Conservation (phyloP, 2,329 filamentous ascomycete species). For the Verticillium nubilum region DNA sequence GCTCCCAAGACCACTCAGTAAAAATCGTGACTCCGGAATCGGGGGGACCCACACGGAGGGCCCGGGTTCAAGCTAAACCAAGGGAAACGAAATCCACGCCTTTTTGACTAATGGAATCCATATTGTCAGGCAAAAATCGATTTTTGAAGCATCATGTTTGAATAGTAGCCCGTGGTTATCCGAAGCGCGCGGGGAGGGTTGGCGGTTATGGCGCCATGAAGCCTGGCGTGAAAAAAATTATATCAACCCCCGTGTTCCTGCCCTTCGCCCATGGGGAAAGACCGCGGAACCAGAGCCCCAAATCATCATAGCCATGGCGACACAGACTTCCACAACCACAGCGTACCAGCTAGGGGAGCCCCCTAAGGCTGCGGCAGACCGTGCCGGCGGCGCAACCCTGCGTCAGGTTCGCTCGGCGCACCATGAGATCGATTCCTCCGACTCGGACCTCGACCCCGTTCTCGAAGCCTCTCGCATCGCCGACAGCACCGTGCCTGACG, state of each 20-base stretch:
- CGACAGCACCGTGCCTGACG: slow-evolving; percentile 43
- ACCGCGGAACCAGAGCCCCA: background rate
- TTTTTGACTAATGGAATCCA: background rate
- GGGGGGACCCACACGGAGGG: background rate
- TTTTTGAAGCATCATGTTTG: background rate
- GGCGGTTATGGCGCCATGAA: background rate
- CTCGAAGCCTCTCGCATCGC: slow-evolving; percentile 37
- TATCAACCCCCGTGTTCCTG: background rate
- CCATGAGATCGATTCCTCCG: background rate
- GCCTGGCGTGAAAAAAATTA: background rate
- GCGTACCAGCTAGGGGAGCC: background rate
- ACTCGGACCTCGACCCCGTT: slow-evolving; percentile 10
- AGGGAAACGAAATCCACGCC: background rate
- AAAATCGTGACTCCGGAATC: background rate
- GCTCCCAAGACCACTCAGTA: background rate
- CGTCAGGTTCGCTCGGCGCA: background rate
- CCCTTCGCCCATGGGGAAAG: background rate
- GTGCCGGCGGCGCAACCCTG: background rate
- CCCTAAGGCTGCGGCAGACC: background rate
- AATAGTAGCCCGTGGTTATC: background rate
- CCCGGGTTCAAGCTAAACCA: background rate
- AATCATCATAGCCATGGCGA: background rate
- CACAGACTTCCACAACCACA: background rate
- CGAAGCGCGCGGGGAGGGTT: background rate
- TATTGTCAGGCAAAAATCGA: background rate